phyloP scores from a whole-genome alignment of 75 land plant species.

The Adiantum capillusveneris region DNA sequence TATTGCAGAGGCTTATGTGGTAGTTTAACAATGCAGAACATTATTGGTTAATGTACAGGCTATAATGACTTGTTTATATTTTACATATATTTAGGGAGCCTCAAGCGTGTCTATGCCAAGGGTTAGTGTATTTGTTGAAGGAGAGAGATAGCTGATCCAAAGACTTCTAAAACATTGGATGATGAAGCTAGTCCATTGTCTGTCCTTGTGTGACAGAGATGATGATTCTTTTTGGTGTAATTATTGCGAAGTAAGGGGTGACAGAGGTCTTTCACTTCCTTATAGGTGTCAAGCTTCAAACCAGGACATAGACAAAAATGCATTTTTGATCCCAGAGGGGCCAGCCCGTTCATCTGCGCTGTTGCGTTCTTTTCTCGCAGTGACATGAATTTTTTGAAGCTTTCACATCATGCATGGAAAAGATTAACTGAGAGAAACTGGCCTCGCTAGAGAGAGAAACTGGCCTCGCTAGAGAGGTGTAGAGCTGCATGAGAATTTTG shows the following conservation, averaged over 20 bases:
- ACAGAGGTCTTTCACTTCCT: conserved; percentile 64
- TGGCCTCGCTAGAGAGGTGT: no score
- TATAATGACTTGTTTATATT: no score
- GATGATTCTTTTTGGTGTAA: conserved; percentile 98
- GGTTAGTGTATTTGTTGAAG: conserved; percentile 53
- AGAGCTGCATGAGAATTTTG: no score
- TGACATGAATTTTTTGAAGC: conserved; percentile 73
- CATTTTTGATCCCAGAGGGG: conserved; percentile 76
- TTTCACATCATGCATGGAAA: conserved; percentile 15
- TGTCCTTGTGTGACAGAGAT: conserved; percentile 90
- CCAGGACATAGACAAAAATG: conserved; percentile 38
- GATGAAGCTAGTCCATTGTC: conserved; percentile 64
- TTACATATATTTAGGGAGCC: no score
- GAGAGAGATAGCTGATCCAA: conserved; percentile 75
- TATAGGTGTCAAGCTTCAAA: conserved; percentile 83
- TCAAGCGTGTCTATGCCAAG: conserved; percentile 59
- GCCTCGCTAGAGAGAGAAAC: no score
- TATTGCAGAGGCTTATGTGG: no score
- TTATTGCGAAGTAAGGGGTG: conserved; percentile 60
- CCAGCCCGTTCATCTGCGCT: conserved; percentile 56
- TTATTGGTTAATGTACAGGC: no score
- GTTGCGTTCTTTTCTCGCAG: conserved; percentile 62
- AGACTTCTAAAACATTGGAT: conserved; percentile 54
- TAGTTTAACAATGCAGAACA: no score
- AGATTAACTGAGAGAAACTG: no score